Base-by-base conservation (phyloP, 208 protist species). In the Endotrypanum monterogeii region DNA sequence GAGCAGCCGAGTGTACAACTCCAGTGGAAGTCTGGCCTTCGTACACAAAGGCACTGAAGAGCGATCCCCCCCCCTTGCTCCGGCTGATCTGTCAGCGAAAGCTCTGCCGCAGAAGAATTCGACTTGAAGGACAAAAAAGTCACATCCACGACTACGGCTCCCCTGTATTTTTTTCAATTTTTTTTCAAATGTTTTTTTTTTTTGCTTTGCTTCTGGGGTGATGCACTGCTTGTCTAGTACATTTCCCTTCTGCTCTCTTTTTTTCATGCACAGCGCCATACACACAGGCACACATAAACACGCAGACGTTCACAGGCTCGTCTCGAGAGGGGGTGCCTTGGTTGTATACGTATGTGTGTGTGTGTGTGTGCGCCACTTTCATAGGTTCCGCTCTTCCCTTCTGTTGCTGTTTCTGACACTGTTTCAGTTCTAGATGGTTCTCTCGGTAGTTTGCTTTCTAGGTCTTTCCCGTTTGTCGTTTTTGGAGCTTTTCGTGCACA, bases 151-250 rank as follows among this genome's bases (percentile, higher is more conserved):
- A 11, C 44, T 11, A 48, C 44, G n/a, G n/a, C 12, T 48, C 8
- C 44, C 44, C 44, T 11, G 12, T 48, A 14, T 48, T 48, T 48
- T 11, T 48, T 48, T 48, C 44, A 48, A 48, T 48, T 48, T 11
- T 48, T 48, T 5, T 48, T 14, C 8, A 48, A 11, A 48, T 11
- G 44, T 11, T 14, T 48, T 48, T 5, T 73, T 32, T 72, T 46
- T 73, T 66, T 25, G 35, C 57, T 54, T n/a, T 48, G 63, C 35
- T 41, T n/a, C n/a, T n/a, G n/a, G n/a, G n/a, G n/a, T n/a, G n/a
- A n/a, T n/a, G n/a, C n/a, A n/a, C n/a, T n/a, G n/a, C n/a, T n/a
- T n/a, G n/a, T n/a, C n/a, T n/a, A n/a, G n/a, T n/a, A n/a, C n/a
- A n/a, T 66, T 20, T 52, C n/a, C 52, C 9, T 41, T 41, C 51